A percentile compares a stretch with the other conserved stretches of the same genome.
phyloP scores from a whole-genome alignment of 2,329 filamentous ascomycete species.

The Calonectria naviculata region DNA sequence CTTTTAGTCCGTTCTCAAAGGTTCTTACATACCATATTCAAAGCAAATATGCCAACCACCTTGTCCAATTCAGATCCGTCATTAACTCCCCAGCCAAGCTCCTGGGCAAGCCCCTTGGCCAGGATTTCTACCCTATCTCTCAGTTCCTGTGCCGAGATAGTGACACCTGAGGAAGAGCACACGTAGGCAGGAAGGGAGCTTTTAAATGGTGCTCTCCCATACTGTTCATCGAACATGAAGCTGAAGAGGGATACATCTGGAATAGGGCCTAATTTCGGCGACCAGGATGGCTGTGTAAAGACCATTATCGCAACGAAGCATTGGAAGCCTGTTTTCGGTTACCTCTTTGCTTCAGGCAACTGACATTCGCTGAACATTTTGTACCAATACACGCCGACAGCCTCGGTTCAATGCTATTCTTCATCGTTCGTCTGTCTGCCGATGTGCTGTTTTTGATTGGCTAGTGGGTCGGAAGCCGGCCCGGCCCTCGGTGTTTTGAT shows the following conservation, averaged over 20 bases:
- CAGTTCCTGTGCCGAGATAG: neutral
- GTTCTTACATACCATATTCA: too few relatives aligned
- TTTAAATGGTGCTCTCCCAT: neutral
- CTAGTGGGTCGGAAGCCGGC: neutral
- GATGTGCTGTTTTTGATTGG: neutral
- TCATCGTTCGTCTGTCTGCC: neutral
- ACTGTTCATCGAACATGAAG: neutral
- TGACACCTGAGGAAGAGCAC: neutral
- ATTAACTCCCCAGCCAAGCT: neutral
- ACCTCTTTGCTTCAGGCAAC: too few relatives aligned
- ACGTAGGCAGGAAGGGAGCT: neutral
- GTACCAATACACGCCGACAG: neutral
- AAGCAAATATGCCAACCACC: neutral
- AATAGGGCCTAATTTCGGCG: neutral
- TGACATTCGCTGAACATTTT: too few relatives aligned
- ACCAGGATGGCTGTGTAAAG: neutral
- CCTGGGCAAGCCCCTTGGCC: neutral
- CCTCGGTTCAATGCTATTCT: neutral
- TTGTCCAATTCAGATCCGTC: neutral
- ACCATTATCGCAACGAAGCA: too few relatives aligned
- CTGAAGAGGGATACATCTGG: neutral
- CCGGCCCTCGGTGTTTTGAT: neutral
- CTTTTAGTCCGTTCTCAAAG: too few relatives aligned
- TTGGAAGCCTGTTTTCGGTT: too few relatives aligned
- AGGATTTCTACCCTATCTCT: neutral